Base-by-base conservation (phyloP, 805 yeast genomes). In the Wickerhamomyces rabaulensis region DNA sequence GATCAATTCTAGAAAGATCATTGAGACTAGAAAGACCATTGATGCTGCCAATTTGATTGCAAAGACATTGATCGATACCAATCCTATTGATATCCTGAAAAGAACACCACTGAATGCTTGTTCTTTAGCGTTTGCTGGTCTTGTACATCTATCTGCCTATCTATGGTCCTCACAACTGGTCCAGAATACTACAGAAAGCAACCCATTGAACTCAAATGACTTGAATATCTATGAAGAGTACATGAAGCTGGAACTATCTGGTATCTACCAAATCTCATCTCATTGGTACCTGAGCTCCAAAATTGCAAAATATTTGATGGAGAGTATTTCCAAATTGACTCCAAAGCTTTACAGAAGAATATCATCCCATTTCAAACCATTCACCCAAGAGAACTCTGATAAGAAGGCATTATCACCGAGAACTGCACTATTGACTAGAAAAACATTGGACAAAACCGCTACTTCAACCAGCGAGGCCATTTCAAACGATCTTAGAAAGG, bases 91-190 rank as follows among this genome's bases (percentile, higher is more conserved):
- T 38, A 67, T 76, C 0, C 44, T 65, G 10, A 65, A 68, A 35
- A 62, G 82, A 54, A 75, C 80, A 0, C 81, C 81, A 4, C 62
- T 76, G 45, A 68, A 67, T 56, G 80, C 80, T 0, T 76, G 82
- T 52, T 73, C 79, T 0, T 59, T 76, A 41, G 82, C 82, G 5
- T 74, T 76, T 56, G 73, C 79, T 0, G 69, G 76, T 8, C 57
- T 76, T 36, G 78, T 76, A 15, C 80, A 76, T 58, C 54, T 76
- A 12, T 75, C 79, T 46, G 77, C 80, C 0, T 76, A 73, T 52
- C 63, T 77, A 3, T 76, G 82, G 82, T 69, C 73, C 5, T 75
- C 75, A 21, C 69, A 74, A 12, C 63, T 69, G 38, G 50, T 50
- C 20, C 54, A 53, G 31, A 50, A 35, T n/a, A 29, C 47, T 1